Percentiles rank a stretch among this genome's conserved stretches.
These are phyloP conservation scores for Rhododendron griersonianum DNA, from an alignment of 148 eudicot genomes.

Conservation along the genomic window DNA sequence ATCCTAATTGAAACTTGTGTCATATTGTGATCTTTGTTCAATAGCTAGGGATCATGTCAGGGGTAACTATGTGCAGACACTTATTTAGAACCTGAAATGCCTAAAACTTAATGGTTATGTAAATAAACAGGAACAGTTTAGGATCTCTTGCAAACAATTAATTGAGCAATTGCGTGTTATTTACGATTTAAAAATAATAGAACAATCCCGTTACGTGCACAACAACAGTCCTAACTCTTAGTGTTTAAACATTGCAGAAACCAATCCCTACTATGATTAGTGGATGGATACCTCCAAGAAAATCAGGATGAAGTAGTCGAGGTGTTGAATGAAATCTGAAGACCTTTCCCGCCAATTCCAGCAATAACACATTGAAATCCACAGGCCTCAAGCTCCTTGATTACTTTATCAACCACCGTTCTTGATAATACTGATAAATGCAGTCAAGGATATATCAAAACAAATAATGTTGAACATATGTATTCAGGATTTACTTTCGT, in stretches of 20 bases:
- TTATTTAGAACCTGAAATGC: background rate
- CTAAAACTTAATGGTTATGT: background rate
- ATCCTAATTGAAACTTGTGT: background rate
- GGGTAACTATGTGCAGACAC: background rate
- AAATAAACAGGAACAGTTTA: background rate
- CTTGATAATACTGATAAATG: constrained; percentile 51
- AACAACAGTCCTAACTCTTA: background rate
- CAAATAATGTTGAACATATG: background rate
- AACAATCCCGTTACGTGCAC: background rate
- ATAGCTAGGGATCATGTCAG: background rate
- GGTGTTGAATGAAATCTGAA: constrained; percentile 48
- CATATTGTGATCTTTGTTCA: background rate
- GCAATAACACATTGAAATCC: constrained; percentile 84
- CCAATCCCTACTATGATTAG: background rate
- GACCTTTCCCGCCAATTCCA: constrained; percentile 72
- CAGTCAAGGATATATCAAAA: constrained; percentile 37
- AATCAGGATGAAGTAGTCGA: constrained; percentile 20
- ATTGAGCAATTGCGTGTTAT: background rate
- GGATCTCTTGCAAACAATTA: background rate
- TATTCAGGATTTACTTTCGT: background rate
- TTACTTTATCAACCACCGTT: constrained; percentile 64
- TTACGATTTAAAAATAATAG: background rate
- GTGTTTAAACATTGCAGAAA: background rate
- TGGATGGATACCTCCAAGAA: background rate
- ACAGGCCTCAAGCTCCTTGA: constrained; percentile 59